Base-by-base conservation (phyloP, 2,329 filamentous ascomycete genomes). In the Torrubiellomyces zombiae region DNA sequence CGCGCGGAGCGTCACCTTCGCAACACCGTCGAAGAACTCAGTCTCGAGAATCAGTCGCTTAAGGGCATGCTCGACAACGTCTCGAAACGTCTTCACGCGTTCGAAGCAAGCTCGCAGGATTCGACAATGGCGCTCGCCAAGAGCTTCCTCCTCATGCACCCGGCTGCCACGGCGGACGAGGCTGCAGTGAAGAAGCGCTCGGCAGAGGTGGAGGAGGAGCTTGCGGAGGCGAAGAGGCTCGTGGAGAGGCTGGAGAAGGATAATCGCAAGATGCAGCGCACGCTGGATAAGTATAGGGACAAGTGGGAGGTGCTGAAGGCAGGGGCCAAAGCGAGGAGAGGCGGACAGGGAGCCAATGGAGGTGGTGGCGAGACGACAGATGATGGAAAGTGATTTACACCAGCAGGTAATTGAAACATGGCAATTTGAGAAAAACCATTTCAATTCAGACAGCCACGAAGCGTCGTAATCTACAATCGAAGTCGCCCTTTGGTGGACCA, bases 101-200 rank as follows among this genome's bases (percentile, higher is more conserved):
- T 93, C 54, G 86, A 98, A 50, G 75, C 82, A 19, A 85, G 81
- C 39, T 82, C 83, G 0, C 89, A 95, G 51, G 82, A 75, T 34
- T 85, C 78, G 18, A 80, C 77, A 26, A 68, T 85, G 51, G 81
- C 82, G 3, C 64, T 95, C 17, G 80, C 85, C 9, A 82, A 94
- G 46, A 92, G 81, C 37, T 73, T 72, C 45, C 58, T 69, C n/a
- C 47, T 75, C 5, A 64, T 69, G 50, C 56, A 63, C 9, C 65
- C 67, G 2, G 56, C 58, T 4, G 30, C 11, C 9, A 15, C 21
- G 3, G 32, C 35, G 3, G 53, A 54, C 5, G 51, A 50, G 8
- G 42, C 46, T 6, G n/a, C n/a, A n/a, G 39, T 67, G 23, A 50
- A 48, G 23, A 54, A 45, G 27, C 63, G 63, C 38, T 60, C 75